These are phyloP conservation scores for Aspergillus caelatus DNA, from an alignment of 2,329 filamentous ascomycete species.

Conservation along the genomic window DNA sequence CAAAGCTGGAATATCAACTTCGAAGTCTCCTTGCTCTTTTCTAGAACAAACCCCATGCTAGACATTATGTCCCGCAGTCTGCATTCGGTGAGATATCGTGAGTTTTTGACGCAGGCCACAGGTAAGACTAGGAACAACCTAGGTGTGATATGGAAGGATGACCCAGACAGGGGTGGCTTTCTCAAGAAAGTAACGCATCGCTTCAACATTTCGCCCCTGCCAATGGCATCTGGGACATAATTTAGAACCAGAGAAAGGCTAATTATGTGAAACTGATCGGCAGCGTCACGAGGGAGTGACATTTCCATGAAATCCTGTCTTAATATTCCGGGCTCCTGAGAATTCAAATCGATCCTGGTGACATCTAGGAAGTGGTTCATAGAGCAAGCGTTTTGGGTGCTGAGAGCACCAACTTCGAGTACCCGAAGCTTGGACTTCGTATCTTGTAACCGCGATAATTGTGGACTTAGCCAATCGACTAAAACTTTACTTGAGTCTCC, in stretches of 20 bases:
- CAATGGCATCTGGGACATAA: constrained; percentile 77
- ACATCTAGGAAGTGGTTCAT: constrained; percentile 71
- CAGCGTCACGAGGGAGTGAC: constrained; percentile 63
- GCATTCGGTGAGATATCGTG: constrained; percentile 78
- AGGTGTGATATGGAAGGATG: constrained; percentile 36
- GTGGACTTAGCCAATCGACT: constrained; percentile 58
- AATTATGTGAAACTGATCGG: constrained; percentile 81
- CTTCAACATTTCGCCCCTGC: constrained; percentile 81
- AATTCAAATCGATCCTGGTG: constrained; percentile 86
- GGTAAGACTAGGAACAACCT: constrained; percentile 88
- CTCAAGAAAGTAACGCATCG: constrained; percentile 73
- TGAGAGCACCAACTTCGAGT: constrained; percentile 88
- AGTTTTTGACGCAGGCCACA: constrained; percentile 84
- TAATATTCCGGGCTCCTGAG: constrained; percentile 73
- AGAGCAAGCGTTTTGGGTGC: constrained; percentile 81
- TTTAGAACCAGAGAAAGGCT: constrained; percentile 92
- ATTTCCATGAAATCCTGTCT: constrained; percentile 95
- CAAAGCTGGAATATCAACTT: constrained; percentile 93
- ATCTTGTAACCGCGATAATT: constrained; percentile 27
- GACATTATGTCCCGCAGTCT: constrained; percentile 73
- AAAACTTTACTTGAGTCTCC: constrained; percentile 66
- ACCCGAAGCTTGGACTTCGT: constrained; percentile 57
- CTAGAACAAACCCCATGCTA: constrained; percentile 70
- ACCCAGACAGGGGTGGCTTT: constrained; percentile 19
- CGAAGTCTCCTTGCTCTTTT: constrained; percentile 71